Conservation (phyloP, 2,329 filamentous ascomycete genomes). For the Tolypocladium capitatum region DNA sequence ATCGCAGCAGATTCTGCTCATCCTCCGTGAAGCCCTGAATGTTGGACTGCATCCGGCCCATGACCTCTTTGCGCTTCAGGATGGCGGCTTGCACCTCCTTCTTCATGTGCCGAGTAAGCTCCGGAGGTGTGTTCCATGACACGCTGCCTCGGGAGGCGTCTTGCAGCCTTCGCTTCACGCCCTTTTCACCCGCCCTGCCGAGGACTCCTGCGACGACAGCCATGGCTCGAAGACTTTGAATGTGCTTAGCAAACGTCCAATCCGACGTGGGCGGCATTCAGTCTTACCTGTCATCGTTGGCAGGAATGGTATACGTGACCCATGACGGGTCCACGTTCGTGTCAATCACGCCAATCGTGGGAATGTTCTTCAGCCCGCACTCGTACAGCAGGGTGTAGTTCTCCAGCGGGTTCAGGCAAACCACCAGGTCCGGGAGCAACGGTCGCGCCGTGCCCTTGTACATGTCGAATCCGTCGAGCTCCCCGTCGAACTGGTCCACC, state of each 20-base stretch:
- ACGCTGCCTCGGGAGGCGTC: slow-evolving; percentile 48
- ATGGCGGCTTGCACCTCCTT: slow-evolving; percentile 17
- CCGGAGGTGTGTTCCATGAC: slow-evolving; percentile 43
- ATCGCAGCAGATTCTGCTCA: slow-evolving; percentile 20
- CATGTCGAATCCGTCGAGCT: slow-evolving; percentile 46
- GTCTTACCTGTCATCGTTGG: slow-evolving; percentile 81
- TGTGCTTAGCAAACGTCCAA: slow-evolving; percentile 10
- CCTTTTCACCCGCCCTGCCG: slow-evolving; percentile 69
- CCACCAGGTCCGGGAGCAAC: slow-evolving; percentile 76
- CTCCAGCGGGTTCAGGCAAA: slow-evolving; percentile 85
- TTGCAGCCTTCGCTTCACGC: slow-evolving; percentile 52
- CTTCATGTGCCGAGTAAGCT: slow-evolving; percentile 27
- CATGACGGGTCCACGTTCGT: slow-evolving; percentile 85
- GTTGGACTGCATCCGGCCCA: slow-evolving; percentile 22
- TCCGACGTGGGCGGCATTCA: not conserved
- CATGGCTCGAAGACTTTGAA: slow-evolving; percentile 64
- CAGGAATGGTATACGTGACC: slow-evolving; percentile 93
- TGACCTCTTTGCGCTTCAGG: slow-evolving; percentile 20
- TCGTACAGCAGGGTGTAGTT: slow-evolving; percentile 86
- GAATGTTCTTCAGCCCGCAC: slow-evolving; percentile 75
- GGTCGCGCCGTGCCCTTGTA: slow-evolving; percentile 51
- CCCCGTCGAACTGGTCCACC: slow-evolving; percentile 60
- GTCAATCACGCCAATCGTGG: slow-evolving; percentile 89
- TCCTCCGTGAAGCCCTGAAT: slow-evolving; percentile 24
- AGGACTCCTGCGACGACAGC: slow-evolving; percentile 75